These are phyloP conservation scores for Candida pseudofarinosa DNA, from an alignment of 805 yeast species.

Conservation along the genomic window DNA sequence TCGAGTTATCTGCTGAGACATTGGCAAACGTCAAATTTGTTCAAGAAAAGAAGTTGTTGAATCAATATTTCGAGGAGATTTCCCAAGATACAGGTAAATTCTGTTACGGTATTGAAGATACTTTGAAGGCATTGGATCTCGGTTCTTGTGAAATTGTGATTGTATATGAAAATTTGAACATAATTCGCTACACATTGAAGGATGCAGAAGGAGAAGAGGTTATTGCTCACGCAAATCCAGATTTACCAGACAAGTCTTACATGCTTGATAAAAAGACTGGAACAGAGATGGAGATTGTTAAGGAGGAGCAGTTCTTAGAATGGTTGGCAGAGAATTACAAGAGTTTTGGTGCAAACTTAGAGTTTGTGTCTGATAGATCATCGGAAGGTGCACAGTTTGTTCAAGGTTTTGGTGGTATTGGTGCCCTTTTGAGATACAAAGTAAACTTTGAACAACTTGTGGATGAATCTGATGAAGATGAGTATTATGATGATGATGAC, in stretches of 20 bases:
- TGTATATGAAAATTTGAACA: slow-evolving; percentile 88
- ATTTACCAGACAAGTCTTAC: slow-evolving; percentile 68
- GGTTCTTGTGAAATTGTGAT: slow-evolving; percentile 94
- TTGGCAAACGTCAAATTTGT: slow-evolving; percentile 95
- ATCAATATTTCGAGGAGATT: slow-evolving; percentile 91
- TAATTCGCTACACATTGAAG: slow-evolving; percentile 76
- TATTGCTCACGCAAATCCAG: slow-evolving; percentile 69
- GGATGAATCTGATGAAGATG: slow-evolving; percentile 82
- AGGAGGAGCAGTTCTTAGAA: slow-evolving; percentile 83
- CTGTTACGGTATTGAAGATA: slow-evolving; percentile 97
- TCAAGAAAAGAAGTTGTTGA: slow-evolving; percentile 94
- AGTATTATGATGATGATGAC: slow-evolving; percentile 73
- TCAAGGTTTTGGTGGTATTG: slow-evolving; percentile 98
- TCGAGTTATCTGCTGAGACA: slow-evolving; percentile 95
- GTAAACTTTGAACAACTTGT: slow-evolving; percentile 94
- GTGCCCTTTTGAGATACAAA: slow-evolving; percentile 93
- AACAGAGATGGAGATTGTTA: slow-evolving; percentile 82
- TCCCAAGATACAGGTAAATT: slow-evolving; percentile 95
- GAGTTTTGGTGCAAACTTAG: slow-evolving; percentile 90
- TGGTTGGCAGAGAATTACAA: slow-evolving; percentile 98
- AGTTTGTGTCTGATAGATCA: slow-evolving; percentile 93
- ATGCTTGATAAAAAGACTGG: slow-evolving; percentile 83
- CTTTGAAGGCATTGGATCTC: slow-evolving; percentile 90
- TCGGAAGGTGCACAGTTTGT: slow-evolving; percentile 99
- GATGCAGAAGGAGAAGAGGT: slow-evolving; percentile 78